These are phyloP conservation scores for Tuber magnatum DNA, from an alignment of 495 filamentous ascomycete species.

Conservation along the genomic window DNA sequence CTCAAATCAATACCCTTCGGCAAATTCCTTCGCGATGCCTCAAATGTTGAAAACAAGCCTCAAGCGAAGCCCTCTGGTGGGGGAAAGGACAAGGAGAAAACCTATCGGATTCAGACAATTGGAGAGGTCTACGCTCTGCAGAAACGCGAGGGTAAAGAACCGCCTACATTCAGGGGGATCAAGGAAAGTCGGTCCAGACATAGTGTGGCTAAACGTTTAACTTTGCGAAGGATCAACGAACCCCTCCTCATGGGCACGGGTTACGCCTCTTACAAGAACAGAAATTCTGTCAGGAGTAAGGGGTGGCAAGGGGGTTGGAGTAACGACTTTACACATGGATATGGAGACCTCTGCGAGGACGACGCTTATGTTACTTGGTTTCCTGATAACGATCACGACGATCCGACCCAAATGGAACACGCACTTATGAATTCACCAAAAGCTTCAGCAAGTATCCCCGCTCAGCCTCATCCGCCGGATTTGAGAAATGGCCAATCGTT, in stretches of 20 bases:
- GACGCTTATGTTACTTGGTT: neutral
- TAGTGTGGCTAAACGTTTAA: neutral
- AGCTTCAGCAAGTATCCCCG: neutral
- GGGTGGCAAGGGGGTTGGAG: neutral
- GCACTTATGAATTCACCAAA: neutral
- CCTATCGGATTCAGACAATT: neutral
- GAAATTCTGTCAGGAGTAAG: neutral
- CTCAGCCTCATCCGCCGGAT: neutral
- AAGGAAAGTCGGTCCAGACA: neutral
- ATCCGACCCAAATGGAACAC: neutral
- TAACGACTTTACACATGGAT: neutral
- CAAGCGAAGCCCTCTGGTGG: neutral
- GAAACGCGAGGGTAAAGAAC: neutral
- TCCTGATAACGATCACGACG: neutral
- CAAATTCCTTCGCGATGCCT: neutral
- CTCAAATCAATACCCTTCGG: neutral
- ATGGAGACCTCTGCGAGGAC: neutral
- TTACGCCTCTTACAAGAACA: neutral
- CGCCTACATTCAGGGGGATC: neutral
- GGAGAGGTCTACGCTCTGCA: slow-evolving; percentile 1
- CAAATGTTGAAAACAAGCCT: neutral
- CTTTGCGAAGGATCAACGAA: neutral
- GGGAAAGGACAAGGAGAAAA: neutral
- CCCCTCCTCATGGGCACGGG: neutral
- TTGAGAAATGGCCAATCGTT: neutral